phyloP scores from a whole-genome alignment of 2,329 filamentous ascomycete species.

The Trichoderma harzianum region DNA sequence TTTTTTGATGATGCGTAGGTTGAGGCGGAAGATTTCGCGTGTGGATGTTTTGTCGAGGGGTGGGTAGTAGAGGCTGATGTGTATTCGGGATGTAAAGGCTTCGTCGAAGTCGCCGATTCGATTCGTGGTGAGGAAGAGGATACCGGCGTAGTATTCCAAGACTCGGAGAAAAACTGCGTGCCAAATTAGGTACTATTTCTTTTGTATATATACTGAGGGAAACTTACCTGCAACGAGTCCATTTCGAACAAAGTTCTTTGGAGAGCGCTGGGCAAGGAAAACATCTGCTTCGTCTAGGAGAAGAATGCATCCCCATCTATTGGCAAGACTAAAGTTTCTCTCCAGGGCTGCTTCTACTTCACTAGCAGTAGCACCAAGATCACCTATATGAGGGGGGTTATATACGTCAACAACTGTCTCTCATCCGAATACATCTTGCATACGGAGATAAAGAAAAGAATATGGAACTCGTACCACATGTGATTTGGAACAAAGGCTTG shows the following conservation, averaged over 20 bases:
- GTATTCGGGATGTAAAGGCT: conserved; percentile 36
- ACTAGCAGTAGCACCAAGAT: conserved; percentile 16
- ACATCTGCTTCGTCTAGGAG: conserved; percentile 32
- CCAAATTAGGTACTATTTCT: background rate
- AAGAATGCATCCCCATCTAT: conserved; percentile 27
- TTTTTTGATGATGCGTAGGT: conserved; percentile 24
- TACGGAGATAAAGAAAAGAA: too few relatives aligned
- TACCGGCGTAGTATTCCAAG: conserved; percentile 36
- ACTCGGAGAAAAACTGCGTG: conserved; percentile 33
- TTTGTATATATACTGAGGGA: background rate
- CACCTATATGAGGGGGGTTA: background rate
- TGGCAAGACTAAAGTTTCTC: conserved; percentile 24
- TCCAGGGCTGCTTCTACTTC: conserved; percentile 34
- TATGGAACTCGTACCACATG: conserved; percentile 6
- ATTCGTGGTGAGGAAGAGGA: conserved; percentile 37
- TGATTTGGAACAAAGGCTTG: conserved; percentile 28
- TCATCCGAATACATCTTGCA: background rate
- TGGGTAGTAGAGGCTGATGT: conserved; percentile 33
- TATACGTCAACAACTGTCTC: background rate
- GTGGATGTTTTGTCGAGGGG: background rate
- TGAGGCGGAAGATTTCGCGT: conserved; percentile 20
- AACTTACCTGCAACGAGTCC: conserved; percentile 31
- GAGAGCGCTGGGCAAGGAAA: conserved; percentile 25
- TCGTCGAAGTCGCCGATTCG: conserved; percentile 36
- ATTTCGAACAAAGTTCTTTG: conserved; percentile 26